Base-by-base conservation (phyloP, 305 asterid genomes). In the Fraxinus xanthoxyloides region DNA sequence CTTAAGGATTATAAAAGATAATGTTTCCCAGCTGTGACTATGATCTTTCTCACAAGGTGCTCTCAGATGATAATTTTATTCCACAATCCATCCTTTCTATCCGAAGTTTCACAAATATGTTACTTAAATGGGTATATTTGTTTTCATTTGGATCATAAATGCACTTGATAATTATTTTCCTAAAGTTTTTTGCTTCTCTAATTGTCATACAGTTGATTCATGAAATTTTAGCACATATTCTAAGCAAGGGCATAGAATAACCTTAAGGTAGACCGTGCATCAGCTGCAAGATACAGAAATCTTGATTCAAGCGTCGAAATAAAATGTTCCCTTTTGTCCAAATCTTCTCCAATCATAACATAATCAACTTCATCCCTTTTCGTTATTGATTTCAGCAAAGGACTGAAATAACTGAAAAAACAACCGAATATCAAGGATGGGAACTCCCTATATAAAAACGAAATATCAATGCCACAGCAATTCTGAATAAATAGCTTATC, bases 201-300 rank as follows among this genome's bases (percentile, higher is more conserved):
- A 72, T 63, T 31, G 77, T 34, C 23, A 10, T 72, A 63, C 0
- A 72, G 73, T 2, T 40, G 77, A 74, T 77, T 69, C 84, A 78
- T 7, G 61, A 69, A 72, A 54, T 7, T 7, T 40, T 13, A 81
- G 78, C 78, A 77, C 51, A 12, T 75, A 75, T 43, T 73, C 82
- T 67, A 3, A 77, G 70, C 65, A 82, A 72, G 84, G 81, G 78
- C 30, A 40, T 38, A 78, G 73, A 83, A 78, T 75, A 82, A 94
- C 99, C 99, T 96, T 89, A 96, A 85, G n/a, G 96, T 92, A 38
- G 97, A 91, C 21, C 91, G 91, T n/a, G 98, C 99, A 91, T 96
- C 99, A 76, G 98, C 98, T 51, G 99, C 99, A 31, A 96, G 99
- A 86, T 88, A 96, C 78, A 94, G 85, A 85, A 96, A 96, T 82